Evolutionary conservation across 2,329 filamentous ascomycete species (phyloP).

Genomic region (Diaporthe australafricana): DNA sequence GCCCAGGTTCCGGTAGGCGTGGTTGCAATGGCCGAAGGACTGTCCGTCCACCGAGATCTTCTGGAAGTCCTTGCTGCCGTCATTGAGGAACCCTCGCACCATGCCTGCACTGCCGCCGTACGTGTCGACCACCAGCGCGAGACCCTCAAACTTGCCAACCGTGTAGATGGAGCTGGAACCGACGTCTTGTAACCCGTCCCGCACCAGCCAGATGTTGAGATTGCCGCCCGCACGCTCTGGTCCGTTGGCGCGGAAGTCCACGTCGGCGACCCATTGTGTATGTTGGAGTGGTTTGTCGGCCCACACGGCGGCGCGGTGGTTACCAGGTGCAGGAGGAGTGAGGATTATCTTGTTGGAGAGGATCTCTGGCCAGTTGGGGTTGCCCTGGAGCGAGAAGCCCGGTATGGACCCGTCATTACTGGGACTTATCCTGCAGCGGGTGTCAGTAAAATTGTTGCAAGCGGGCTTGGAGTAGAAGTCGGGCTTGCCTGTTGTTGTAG

Average conservation of each 20-base stretch:
- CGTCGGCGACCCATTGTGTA: conserved; percentile 82
- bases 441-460: conserved; percentile 11
- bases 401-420: conserved; percentile 64
- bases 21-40: conserved; percentile 93
- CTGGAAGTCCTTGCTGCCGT: conserved; percentile 84
- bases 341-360: conserved; percentile 93
- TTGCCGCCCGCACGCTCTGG: conserved; percentile 89
- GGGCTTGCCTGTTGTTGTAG: conserved; percentile 68
- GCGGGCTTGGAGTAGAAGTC: conserved; percentile 9
- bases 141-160: conserved; percentile 86
- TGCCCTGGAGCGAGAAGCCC: conserved; percentile 66
- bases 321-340: conserved; percentile 88
- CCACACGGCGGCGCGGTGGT: conserved; percentile 88
- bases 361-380: conserved; percentile 67
- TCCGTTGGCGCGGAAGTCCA: conserved; percentile 89
- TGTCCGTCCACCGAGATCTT: conserved; percentile 84
- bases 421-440: conserved; percentile 69
- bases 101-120: conserved; percentile 83
- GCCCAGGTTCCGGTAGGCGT: conserved; percentile 91
- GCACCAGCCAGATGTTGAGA: conserved; percentile 91
- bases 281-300: conserved; percentile 71
- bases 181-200: conserved; percentile 73
- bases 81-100: conserved; percentile 93
- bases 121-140: conserved; percentile 87
- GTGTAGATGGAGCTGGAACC: conserved; percentile 86